phyloP scores from a whole-genome alignment of 2,329 filamentous ascomycete genomes.

The Raffaelea ambrosiae region DNA sequence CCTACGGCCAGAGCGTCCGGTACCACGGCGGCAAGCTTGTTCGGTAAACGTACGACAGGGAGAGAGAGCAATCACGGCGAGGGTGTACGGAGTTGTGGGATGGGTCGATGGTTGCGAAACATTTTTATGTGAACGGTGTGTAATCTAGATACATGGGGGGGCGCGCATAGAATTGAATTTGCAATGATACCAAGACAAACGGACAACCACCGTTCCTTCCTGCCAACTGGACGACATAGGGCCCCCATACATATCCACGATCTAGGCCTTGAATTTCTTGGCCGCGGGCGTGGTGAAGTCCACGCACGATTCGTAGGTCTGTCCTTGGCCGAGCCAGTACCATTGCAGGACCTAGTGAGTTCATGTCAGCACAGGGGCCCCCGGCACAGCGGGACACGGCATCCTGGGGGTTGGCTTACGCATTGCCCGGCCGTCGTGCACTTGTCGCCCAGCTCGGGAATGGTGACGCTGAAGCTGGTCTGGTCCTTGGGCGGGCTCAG shows the following conservation, averaged over 20 bases:
- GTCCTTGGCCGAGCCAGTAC: conserved; percentile 50
- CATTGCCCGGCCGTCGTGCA: conserved; percentile 19
- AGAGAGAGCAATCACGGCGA: too few species aligned
- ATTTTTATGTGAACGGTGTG: too few species aligned
- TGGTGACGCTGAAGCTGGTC: conserved; percentile 20
- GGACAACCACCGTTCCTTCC: too few species aligned
- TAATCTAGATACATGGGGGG: too few species aligned
- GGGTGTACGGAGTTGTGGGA: too few species aligned
- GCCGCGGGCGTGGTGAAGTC: conserved; percentile 34
- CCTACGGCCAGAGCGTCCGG: conserved; percentile 29
- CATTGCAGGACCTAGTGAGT: conserved; percentile 42
- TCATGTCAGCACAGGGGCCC: too few species aligned
- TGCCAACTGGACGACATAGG: neutral
- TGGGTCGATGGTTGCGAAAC: too few species aligned
- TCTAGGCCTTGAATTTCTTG: conserved; percentile 1
- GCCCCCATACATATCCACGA: too few species aligned
- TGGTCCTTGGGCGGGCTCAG: conserved; percentile 19
- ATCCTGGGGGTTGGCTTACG: conserved; percentile 19
- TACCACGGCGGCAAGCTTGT: conserved; percentile 42
- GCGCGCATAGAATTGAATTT: too few species aligned
- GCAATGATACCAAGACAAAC: too few species aligned
- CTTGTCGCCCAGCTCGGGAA: conserved; percentile 19
- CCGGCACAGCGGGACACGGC: too few species aligned
- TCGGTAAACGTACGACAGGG: too few species aligned
- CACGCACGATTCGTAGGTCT: conserved; percentile 56